phyloP scores from a whole-genome alignment of 129 eudicot genomes.

The Artemisia annua region DNA sequence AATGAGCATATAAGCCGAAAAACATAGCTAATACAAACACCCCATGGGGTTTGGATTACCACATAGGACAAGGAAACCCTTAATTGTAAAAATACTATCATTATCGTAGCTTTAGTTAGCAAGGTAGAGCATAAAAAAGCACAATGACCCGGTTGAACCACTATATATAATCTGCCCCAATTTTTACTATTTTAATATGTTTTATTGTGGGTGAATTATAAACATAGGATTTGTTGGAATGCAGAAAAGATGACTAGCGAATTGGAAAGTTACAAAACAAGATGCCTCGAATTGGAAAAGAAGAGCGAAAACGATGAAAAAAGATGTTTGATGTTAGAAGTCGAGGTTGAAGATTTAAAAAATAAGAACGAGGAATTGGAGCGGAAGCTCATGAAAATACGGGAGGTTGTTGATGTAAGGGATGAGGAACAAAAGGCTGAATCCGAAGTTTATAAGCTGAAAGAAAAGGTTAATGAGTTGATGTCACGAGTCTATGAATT shows the following conservation, averaged over 20 bases:
- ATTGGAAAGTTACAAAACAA: constrained; percentile 18
- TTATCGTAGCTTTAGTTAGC: no score
- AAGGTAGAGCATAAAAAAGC: no score
- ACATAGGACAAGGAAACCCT: no score
- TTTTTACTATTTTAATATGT: no score
- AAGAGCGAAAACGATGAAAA: constrained; percentile 32
- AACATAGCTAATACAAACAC: no score
- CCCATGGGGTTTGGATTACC: no score
- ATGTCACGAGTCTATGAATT: constrained; percentile 23
- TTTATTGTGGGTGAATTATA: background rate
- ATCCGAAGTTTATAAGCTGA: constrained; percentile 39
- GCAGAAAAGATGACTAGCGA: constrained; percentile 28
- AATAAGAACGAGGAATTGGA: constrained; percentile 44
- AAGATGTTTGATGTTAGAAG: constrained; percentile 38
- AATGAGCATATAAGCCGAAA: no score
- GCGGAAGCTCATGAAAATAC: constrained; percentile 14
- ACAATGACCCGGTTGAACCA: no score
- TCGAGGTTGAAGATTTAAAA: constrained; percentile 41
- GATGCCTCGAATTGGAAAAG: constrained; percentile 37
- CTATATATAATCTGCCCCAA: no score
- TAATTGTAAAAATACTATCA: no score
- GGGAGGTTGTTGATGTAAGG: background rate
- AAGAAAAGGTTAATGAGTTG: constrained; percentile 42
- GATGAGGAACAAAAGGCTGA: constrained; percentile 41
- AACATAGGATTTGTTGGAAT: constrained; percentile 21